These are phyloP conservation scores for Avena eriantha DNA, from an alignment of 176 grass and related monocot genomes.

Conservation along the genomic window DNA sequence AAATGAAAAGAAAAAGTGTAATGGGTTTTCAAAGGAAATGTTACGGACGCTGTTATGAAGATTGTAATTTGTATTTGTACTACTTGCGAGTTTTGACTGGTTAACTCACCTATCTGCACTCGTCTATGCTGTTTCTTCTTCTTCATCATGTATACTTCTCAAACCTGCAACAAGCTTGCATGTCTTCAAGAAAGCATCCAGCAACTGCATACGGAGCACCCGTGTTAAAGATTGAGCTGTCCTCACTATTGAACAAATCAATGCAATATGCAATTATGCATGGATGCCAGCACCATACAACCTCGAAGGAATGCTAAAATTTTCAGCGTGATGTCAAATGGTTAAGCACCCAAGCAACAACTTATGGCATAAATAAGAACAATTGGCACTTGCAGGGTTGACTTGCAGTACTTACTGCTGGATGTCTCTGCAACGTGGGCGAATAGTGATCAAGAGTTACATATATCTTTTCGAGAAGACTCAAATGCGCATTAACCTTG, in stretches of 20 bases:
- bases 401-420: conserved; percentile 58
- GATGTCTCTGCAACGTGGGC: conserved; percentile 79
- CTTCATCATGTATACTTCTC: conserved; percentile 59
- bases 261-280: conserved; percentile 19
- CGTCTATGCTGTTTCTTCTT: conserved; percentile 29
- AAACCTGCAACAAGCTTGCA: conserved; percentile 73
- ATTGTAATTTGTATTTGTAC: no score
- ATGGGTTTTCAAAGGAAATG: neutral
- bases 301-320: neutral
- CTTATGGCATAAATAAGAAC: neutral
- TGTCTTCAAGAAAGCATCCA: conserved; percentile 85
- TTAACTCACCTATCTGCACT: conserved; percentile 36
- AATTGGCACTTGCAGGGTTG: neutral
- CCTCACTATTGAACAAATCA: neutral
- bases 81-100: neutral
- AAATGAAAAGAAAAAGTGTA: neutral
- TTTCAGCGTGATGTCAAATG: neutral
- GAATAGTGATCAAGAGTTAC: conserved; percentile 86
- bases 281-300: neutral
- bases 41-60: neutral
- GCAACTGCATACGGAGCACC: conserved; percentile 57
- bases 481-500: conserved; percentile 72
- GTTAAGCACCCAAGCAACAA: neutral
- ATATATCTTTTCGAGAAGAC: conserved; percentile 91
- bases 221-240: neutral